A percentile compares a stretch with the other conserved stretches of the same genome.
phyloP scores from a whole-genome alignment of 306 rosid species.

The Fagus sylvatica region DNA sequence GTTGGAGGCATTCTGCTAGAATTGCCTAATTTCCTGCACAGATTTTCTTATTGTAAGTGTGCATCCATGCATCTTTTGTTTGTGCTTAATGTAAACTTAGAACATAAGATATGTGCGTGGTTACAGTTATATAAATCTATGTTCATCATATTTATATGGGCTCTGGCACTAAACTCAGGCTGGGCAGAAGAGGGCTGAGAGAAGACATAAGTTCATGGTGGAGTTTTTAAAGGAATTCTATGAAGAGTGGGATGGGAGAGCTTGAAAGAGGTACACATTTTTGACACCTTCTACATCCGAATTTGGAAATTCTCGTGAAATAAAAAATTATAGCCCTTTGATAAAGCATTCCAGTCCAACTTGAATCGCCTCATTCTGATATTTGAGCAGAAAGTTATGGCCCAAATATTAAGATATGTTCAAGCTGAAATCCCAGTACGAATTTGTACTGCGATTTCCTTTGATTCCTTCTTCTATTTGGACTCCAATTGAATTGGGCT shows the following conservation, averaged over 20 bases:
- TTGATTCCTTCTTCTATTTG: no score
- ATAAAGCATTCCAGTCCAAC: no score
- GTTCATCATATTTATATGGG: not conserved
- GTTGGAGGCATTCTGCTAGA: not conserved
- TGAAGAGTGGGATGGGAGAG: conserved; percentile 74
- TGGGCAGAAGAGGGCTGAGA: conserved; percentile 84
- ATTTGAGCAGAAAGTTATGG: no score
- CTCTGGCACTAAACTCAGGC: conserved; percentile 54
- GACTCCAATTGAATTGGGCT: no score
- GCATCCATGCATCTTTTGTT: not conserved
- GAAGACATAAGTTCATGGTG: conserved; percentile 85
- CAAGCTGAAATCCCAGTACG: no score
- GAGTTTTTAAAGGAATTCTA: conserved; percentile 78
- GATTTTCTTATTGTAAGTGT: not conserved
- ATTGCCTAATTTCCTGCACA: not conserved
- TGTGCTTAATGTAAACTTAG: not conserved
- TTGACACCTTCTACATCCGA: no score
- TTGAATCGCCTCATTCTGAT: no score
- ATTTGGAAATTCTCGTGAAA: no score
- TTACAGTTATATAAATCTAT: not conserved
- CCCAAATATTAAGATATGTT: no score
- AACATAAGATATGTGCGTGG: not conserved
- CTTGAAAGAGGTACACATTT: conserved; percentile 7
- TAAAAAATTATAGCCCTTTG: no score
- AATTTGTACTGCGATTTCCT: no score